Conservation (phyloP, 176 grass and related monocot genomes). For the Ananas comosus region DNA sequence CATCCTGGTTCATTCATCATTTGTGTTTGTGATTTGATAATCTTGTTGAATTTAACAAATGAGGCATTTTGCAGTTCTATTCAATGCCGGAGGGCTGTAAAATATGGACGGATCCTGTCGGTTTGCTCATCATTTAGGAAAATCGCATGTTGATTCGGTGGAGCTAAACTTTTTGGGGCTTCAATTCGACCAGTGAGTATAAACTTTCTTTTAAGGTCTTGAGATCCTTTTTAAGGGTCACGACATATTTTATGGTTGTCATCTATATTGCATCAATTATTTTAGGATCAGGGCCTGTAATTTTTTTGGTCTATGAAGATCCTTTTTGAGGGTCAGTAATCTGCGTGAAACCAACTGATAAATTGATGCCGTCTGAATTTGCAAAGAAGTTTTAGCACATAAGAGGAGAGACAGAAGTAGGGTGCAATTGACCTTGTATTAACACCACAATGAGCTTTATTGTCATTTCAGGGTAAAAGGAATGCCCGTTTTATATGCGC, state of each 20-base stretch:
- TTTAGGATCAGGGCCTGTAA: conserved; percentile 4
- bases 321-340: too few relatives aligned
- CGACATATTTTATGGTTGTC: background rate
- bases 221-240: too few relatives aligned
- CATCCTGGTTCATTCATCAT: background rate
- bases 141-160: conserved; percentile 43
- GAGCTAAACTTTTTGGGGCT: conserved; percentile 92
- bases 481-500: conserved; percentile 92
- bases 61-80: conserved; percentile 54
- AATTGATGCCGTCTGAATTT: background rate
- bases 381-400: too few relatives aligned
- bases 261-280: conserved; percentile 7
- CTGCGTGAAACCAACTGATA: too few relatives aligned
- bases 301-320: background rate
- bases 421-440: background rate
- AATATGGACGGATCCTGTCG: conserved; percentile 80
- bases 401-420: too few relatives aligned
- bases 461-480: conserved; percentile 53
- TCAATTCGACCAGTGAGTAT: conserved; percentile 76
- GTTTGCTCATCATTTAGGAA: conserved; percentile 54
- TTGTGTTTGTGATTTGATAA: background rate
- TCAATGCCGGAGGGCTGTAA: conserved; percentile 75
- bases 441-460: background rate
- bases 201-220: conserved; percentile 8
- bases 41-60: conserved; percentile 2